phyloP scores from a whole-genome alignment of 192 early-diverging fungal genomes.

The Linnemannia schmuckeri region DNA sequence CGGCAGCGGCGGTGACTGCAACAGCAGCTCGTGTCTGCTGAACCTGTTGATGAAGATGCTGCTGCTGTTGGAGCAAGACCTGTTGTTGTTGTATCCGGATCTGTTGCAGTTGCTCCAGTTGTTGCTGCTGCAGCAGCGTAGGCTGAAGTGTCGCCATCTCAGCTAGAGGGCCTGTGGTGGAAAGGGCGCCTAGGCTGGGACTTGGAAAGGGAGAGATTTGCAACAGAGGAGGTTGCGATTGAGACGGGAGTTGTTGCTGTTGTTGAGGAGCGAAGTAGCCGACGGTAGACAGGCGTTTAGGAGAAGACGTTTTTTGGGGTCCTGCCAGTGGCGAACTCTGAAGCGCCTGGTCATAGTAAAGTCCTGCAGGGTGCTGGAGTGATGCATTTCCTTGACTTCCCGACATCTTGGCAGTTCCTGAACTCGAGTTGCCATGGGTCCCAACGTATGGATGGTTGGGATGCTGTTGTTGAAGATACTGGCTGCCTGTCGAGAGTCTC shows the following conservation, averaged over 20 bases:
- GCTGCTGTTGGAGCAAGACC: slow-evolving; percentile 28
- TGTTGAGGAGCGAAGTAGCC: slow-evolving; percentile 18
- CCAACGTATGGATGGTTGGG: not conserved
- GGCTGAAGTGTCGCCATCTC: not conserved
- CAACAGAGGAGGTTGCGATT: not conserved
- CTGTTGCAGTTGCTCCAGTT: slow-evolving; percentile 40
- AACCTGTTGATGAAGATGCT: slow-evolving; percentile 32
- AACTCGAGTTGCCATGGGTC: no score
- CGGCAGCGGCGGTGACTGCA: not conserved
- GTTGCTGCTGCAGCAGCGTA: slow-evolving; percentile 27
- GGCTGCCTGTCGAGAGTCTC: slow-evolving; percentile 34
- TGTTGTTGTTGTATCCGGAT: slow-evolving; percentile 45
- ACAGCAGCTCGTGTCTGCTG: slow-evolving; percentile 16
- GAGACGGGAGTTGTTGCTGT: slow-evolving; percentile 6
- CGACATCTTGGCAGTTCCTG: not conserved
- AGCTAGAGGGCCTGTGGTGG: not conserved
- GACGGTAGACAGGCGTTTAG: slow-evolving; percentile 18
- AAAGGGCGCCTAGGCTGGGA: slow-evolving; percentile 6
- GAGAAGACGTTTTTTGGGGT: slow-evolving; percentile 16
- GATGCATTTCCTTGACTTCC: slow-evolving; percentile 17
- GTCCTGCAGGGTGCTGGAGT: slow-evolving; percentile 12
- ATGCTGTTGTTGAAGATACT: slow-evolving; percentile 24
- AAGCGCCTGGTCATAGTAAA: not conserved
- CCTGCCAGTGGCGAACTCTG: slow-evolving; percentile 11
- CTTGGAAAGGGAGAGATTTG: slow-evolving; percentile 28